Conservation (phyloP, 208 protist species). For the Crithidia bombi region DNA sequence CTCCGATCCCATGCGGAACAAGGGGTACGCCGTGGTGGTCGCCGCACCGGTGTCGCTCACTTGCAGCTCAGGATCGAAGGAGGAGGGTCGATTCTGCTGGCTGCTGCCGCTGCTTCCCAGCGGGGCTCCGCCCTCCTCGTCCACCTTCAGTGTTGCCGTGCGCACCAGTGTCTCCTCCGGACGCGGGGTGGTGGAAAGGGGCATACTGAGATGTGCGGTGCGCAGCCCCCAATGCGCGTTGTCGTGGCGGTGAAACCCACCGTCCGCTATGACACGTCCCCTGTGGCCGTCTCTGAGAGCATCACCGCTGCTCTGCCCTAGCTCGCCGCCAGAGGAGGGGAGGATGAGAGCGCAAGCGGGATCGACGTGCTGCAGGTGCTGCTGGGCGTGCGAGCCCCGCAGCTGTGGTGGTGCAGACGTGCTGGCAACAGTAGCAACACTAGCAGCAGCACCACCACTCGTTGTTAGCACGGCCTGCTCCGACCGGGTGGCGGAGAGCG, state of each 20-base stretch:
- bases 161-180: not conserved
- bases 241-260: not conserved
- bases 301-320: not conserved
- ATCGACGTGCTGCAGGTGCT: conserved; percentile 3
- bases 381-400: not conserved
- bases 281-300: not conserved
- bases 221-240: conserved; percentile 6
- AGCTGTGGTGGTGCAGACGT: not conserved
- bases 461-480: not conserved
- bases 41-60: not conserved
- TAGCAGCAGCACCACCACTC: not conserved
- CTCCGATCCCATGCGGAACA: not conserved
- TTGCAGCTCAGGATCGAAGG: not conserved
- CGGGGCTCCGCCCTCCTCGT: not conserved
- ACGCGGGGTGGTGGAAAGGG: not conserved
- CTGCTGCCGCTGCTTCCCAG: not conserved
- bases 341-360: not conserved
- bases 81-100: not conserved
- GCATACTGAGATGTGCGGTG: not conserved
- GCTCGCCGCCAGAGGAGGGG: not conserved
- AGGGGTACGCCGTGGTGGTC: not conserved
- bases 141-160: not conserved
- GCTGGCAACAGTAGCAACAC: not conserved
- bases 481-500: conserved; percentile 17
- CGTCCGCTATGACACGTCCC: not conserved